phyloP scores from a whole-genome alignment of 495 filamentous ascomycete species.

The Hypoxylon perforatum region DNA sequence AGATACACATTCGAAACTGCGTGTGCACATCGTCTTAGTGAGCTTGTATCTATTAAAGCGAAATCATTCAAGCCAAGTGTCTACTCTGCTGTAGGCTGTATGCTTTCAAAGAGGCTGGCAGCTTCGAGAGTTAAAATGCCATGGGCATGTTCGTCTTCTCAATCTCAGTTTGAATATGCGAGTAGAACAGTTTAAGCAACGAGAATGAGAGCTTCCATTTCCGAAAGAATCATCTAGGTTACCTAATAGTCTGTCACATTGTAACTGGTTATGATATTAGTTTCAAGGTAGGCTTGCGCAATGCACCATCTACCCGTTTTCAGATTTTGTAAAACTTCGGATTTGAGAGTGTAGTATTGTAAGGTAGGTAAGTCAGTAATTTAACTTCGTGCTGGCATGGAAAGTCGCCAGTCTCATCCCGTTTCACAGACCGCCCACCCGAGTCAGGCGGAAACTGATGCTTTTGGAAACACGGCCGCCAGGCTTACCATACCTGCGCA shows the following conservation, averaged over 20 bases:
- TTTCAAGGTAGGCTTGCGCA: not conserved
- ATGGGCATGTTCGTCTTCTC: not conserved
- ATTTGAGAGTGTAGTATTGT: not conserved
- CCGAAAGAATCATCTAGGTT: constrained; percentile 14
- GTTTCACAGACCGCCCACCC: no score
- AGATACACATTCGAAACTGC: no score
- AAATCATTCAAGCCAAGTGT: not conserved
- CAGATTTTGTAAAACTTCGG: not conserved
- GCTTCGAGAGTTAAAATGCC: not conserved
- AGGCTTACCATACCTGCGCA: no score
- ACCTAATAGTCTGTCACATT: constrained; percentile 26
- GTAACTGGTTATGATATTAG: not conserved
- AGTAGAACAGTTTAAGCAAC: constrained; percentile 4
- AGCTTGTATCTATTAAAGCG: not conserved
- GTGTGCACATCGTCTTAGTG: no score
- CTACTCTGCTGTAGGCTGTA: not conserved
- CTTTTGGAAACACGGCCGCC: not conserved
- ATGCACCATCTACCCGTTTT: constrained; percentile 9
- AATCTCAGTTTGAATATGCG: constrained; percentile 1
- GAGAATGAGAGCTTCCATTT: constrained; percentile 3
- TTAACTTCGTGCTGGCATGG: no score
- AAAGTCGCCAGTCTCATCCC: no score
- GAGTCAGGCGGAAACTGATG: not conserved
- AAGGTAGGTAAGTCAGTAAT: no score
- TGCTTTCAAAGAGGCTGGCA: not conserved